A percentile compares a stretch with the other conserved stretches of the same genome.
phyloP scores from a whole-genome alignment of 371 early-diverging fungal species.

The Saksenaea vasiformis region DNA sequence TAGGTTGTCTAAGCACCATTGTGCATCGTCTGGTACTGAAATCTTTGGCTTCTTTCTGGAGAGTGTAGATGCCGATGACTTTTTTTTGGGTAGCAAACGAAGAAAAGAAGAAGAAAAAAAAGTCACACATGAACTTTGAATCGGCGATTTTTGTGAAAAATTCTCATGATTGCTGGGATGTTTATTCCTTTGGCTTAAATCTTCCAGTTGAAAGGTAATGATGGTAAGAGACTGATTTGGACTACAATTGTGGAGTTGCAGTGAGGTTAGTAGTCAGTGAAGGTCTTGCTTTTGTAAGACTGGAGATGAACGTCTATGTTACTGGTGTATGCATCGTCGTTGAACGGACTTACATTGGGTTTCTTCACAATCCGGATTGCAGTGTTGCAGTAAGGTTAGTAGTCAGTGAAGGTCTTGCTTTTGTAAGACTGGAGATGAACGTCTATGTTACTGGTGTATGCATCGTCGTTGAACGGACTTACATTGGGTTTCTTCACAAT shows the following conservation, averaged over 20 bases:
- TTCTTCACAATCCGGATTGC: not conserved
- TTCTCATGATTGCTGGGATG: not conserved
- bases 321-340: not conserved
- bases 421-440: not conserved
- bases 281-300: not conserved
- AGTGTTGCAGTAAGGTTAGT: not conserved
- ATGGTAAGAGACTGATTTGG: not conserved
- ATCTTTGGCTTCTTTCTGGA: conserved; percentile 16
- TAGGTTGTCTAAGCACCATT: conserved; percentile 26
- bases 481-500: not conserved
- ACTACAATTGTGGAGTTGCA: not conserved
- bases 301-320: not conserved
- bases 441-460: not conserved
- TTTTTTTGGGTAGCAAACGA: conserved; percentile 11
- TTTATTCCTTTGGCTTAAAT: not conserved
- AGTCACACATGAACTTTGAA: too few species aligned
- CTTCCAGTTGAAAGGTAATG: not conserved
- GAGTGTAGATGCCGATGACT: conserved; percentile 8
- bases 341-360: not conserved
- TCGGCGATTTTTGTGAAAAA: not conserved
- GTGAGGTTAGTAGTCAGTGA: not conserved
- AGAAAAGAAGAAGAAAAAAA: not conserved
- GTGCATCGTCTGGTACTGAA: conserved; percentile 21
- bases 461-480: not conserved
- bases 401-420: not conserved